A percentile compares a stretch with the other conserved stretches of the same genome.
These are phyloP conservation scores for Colletotrichum ledebouriae DNA, from an alignment of 2,329 filamentous ascomycete species.

Conservation along the genomic window DNA sequence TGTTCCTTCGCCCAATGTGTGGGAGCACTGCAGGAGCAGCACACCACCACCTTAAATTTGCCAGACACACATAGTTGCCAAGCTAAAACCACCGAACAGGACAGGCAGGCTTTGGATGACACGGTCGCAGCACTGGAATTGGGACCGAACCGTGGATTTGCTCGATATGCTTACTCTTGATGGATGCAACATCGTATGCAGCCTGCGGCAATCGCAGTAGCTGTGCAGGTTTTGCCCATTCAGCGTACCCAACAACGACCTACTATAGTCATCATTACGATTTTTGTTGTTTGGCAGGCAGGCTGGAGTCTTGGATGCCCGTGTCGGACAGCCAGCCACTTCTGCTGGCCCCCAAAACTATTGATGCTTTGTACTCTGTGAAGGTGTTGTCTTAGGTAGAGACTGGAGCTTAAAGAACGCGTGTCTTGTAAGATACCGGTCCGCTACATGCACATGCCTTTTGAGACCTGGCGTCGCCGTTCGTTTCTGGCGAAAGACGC, in stretches of 20 bases:
- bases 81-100: too few relatives aligned
- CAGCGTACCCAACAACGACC: neutral
- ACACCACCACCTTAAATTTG: slow-evolving; percentile 18
- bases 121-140: slow-evolving; percentile 14
- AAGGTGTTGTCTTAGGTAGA: neutral
- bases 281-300: neutral
- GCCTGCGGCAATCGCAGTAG: slow-evolving; percentile 15
- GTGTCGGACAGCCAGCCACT: slow-evolving; percentile 30
- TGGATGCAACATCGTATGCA: slow-evolving; percentile 2
- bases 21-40: slow-evolving; percentile 18
- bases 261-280: neutral
- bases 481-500: too few relatives aligned
- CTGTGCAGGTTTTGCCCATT: slow-evolving; percentile 1
- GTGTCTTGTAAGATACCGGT: neutral
- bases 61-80: neutral
- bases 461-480: neutral
- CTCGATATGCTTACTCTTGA: neutral
- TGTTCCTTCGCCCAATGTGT: slow-evolving; percentile 13
- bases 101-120: neutral
- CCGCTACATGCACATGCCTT: neutral
- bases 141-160: slow-evolving; percentile 7
- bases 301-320: slow-evolving; percentile 13
- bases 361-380: neutral
- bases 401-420: neutral
- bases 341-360: neutral